Evolutionary conservation across 176 grass and related monocot species (phyloP).

Genomic region (Ensete glaucum): DNA sequence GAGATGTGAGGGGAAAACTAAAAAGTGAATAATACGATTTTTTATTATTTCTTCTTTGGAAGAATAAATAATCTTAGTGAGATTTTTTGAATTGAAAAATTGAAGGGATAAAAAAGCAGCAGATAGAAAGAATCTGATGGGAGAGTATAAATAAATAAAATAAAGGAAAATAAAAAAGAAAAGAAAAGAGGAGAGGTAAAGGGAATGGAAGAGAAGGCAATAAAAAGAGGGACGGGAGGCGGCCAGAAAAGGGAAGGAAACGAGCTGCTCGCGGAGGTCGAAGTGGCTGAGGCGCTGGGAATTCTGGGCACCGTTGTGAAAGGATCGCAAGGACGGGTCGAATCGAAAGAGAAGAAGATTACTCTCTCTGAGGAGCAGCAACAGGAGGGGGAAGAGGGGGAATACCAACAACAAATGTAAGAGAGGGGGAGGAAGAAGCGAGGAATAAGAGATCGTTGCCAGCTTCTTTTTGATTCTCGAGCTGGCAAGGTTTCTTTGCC

Average conservation of each 20-base stretch:
- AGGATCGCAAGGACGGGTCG: neutral
- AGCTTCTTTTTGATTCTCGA: neutral
- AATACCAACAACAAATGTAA: neutral
- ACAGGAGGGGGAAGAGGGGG: no score
- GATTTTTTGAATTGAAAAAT: no score
- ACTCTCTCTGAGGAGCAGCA: neutral
- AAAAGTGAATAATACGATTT: no score
- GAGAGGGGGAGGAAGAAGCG: neutral
- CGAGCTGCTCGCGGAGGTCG: neutral
- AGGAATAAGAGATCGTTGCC: neutral
- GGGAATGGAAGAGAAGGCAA: neutral
- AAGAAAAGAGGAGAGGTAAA: neutral
- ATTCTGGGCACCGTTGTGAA: neutral
- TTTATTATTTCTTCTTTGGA: no score
- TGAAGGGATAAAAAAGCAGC: neutral
- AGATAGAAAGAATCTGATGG: no score
- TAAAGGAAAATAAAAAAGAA: no score
- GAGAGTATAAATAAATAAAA: neutral
- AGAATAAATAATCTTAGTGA: no score
- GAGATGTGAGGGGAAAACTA: no score
- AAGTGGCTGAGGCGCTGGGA: neutral
- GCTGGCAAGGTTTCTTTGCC: neutral
- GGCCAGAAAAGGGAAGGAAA: neutral
- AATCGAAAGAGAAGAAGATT: constrained; percentile 1
- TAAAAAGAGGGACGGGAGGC: neutral